phyloP scores from a whole-genome alignment of 208 protist genomes.

The Borovskyia barvae region DNA sequence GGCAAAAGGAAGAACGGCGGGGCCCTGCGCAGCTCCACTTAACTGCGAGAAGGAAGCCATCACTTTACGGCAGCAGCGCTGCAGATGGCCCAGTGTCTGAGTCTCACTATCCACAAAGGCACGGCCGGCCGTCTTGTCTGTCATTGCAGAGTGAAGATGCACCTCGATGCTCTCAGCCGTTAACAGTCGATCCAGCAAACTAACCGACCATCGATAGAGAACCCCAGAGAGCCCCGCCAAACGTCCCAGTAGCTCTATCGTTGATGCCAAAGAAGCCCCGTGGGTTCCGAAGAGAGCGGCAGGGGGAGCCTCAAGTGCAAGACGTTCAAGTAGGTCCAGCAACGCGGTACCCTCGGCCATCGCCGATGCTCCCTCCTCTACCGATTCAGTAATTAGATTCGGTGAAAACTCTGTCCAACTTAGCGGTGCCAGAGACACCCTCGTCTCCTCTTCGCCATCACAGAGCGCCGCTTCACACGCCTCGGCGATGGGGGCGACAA shows the following conservation, averaged over 20 bases:
- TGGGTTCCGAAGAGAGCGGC: conserved; percentile 51
- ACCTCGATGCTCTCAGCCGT: background rate
- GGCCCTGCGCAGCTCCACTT: background rate
- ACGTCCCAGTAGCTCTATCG: conserved; percentile 31
- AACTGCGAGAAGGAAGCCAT: background rate
- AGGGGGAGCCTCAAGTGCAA: conserved; percentile 34
- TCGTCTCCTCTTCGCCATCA: conserved; percentile 11
- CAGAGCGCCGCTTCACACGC: conserved; percentile 7
- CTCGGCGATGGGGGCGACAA: conserved; percentile 14
- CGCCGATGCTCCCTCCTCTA: background rate
- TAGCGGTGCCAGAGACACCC: too few species aligned
- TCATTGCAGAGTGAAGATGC: background rate
- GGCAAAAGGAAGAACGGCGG: background rate
- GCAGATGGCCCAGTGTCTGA: background rate
- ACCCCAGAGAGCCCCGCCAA: conserved; percentile 39
- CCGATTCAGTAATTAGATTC: background rate
- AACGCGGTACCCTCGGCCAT: conserved; percentile 13
- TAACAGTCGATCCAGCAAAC: conserved; percentile 18
- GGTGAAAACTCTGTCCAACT: background rate
- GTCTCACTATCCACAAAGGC: background rate
- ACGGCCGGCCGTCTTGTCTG: background rate
- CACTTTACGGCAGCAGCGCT: background rate
- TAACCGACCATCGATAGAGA: conserved; percentile 23
- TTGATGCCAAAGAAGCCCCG: conserved; percentile 23
- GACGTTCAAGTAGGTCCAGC: conserved; percentile 30